Base-by-base conservation (phyloP, 192 early-diverging fungal genomes). In the Thamnidium elegans region DNA sequence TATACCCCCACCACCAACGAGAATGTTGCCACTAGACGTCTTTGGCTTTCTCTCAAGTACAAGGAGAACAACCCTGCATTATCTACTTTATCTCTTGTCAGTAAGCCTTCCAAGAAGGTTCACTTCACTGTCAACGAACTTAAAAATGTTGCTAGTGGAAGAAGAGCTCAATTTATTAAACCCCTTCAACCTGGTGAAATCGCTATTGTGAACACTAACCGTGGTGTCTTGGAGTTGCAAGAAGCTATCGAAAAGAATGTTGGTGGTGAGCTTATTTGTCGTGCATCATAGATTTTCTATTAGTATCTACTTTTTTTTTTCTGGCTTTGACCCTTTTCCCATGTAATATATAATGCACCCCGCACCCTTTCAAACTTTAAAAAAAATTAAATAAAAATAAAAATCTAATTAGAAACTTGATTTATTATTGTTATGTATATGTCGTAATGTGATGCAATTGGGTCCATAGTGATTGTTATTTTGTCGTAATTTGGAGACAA, bases 41-140 rank as follows among this genome's bases (percentile, higher is more conserved):
- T 99, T 32, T 99, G 96, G 96, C 84, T 99, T 36, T 84, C 90
- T 52, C 85, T 99, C 55, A 99, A 99, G 79, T 99, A 96, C 86
- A 80, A 85, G 68, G 82, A 93, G 55, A 86, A 91, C 59, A 61
- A 78, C 50, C 91, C 96, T 21, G 94, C 92, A 20, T 74, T 99
- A 42, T 78, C 80, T 39, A 75, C 79, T 26, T 91, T 99, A 88
- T 74, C 69, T 14, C 84, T 85, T 23, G 82, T 99, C n/a, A 90
- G 87, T 63, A 95, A 94, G 70, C 92, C 94, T 3, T 90, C 88
- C 9, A 86, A 92, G 58, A 86, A 87, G 63, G 77, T 98, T 55
- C 84, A 77, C 72, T 92, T 92, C 70, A 86, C 85, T 39, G 79
- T 90, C n/a, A 77, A 85, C 39, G 94, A 99, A 74, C 78, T 95